Evolutionary conservation across 441 rosid species (phyloP).

Genomic region (Bocquillonia castaneifolia): DNA sequence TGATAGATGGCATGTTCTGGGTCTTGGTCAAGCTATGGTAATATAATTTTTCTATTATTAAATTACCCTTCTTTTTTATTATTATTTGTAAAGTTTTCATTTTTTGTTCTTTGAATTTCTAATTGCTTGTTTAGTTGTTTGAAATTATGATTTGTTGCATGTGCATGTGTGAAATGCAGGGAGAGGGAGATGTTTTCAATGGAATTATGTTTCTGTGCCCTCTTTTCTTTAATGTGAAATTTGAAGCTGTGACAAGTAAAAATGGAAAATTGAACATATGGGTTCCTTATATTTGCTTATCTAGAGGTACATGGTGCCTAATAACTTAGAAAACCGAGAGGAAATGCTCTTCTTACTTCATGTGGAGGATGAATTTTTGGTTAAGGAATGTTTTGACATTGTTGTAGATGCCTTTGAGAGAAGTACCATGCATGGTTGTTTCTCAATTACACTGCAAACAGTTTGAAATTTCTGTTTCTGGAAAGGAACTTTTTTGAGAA

Average conservation of each 20-base stretch:
- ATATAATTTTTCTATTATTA: no score
- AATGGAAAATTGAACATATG: background rate
- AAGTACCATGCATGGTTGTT: no score
- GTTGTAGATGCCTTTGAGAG: no score
- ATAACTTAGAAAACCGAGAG: background rate
- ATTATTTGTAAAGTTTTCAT: background rate
- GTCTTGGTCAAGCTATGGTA: conserved; percentile 98
- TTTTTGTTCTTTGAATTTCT: background rate
- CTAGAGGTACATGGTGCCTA: background rate
- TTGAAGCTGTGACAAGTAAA: background rate
- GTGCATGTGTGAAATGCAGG: background rate
- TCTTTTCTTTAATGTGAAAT: background rate
- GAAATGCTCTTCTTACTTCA: background rate
- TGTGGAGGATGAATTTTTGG: background rate
- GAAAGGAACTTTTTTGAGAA: background rate
- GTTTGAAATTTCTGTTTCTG: background rate
- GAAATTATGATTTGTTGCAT: background rate
- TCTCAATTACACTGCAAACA: background rate
- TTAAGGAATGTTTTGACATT: no score
- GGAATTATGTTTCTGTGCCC: background rate
- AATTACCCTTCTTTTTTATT: no score
- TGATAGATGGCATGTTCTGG: conserved; percentile 86
- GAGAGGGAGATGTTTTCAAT: background rate
- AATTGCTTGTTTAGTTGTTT: background rate
- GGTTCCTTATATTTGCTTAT: background rate